Conservation (phyloP, 495 filamentous ascomycete species). For the Penicillium robsamsonii region DNA sequence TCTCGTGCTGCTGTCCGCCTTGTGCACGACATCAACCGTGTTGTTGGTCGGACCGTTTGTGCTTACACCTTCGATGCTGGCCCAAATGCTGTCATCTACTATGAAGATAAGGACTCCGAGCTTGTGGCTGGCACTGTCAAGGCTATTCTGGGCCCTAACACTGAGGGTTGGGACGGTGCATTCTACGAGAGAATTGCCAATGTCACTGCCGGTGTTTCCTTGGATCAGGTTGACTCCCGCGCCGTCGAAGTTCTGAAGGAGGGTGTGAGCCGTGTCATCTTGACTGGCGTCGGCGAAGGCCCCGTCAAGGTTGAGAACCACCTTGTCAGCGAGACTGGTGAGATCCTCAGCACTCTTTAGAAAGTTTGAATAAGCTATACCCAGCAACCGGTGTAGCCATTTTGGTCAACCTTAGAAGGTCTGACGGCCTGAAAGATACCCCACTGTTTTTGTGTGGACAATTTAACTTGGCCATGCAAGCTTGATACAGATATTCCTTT, state of each 20-base stretch:
- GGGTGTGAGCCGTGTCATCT: conserved; percentile 83
- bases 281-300: conserved; percentile 89
- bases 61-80: conserved; percentile 98
- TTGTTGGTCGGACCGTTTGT: conserved; percentile 68
- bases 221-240: conserved; percentile 52
- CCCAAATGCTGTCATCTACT: conserved; percentile 96
- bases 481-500: conserved; percentile 20
- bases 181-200: conserved; percentile 49
- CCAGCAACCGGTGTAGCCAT: conserved; percentile 11
- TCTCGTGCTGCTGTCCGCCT: conserved; percentile 78
- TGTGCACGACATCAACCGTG: conserved; percentile 82
- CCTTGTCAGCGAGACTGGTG: conserved; percentile 70
- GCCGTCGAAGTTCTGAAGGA: conserved; percentile 61
- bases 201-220: conserved; percentile 44
- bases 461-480: conserved; percentile 14
- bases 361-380: conserved; percentile 10
- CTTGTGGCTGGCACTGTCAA: conserved; percentile 70
- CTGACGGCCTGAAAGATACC: conserved; percentile 26
- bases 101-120: conserved; percentile 70
- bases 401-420: conserved; percentile 9
- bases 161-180: conserved; percentile 62
- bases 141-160: conserved; percentile 42
- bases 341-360: conserved; percentile 41
- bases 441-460: conserved; percentile 14
- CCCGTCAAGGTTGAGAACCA: conserved; percentile 75